Evolutionary conservation across 306 rosid genomes (phyloP).

Genomic region (Psophocarpus tetragonolobus): DNA sequence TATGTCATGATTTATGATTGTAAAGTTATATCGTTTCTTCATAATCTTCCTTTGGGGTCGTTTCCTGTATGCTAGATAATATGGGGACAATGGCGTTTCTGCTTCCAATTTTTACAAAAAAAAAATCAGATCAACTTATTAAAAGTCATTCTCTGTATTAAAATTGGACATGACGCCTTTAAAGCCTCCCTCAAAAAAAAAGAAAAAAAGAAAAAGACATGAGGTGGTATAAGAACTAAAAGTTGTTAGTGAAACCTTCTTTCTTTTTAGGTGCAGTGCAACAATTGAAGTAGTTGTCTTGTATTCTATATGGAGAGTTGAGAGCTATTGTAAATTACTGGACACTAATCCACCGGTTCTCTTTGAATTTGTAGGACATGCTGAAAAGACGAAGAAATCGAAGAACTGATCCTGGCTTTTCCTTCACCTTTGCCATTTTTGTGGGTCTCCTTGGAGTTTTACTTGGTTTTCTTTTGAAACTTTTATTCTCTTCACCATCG

Average conservation of each 20-base stretch:
- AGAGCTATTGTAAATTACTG: constrained; percentile 14
- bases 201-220: too few relatives aligned
- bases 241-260: neutral
- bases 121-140: neutral
- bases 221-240: neutral
- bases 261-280: neutral
- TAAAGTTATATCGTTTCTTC: neutral
- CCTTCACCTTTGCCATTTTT: constrained; percentile 64
- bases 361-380: constrained; percentile 55
- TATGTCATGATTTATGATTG: neutral
- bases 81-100: neutral
- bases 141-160: neutral
- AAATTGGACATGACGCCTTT: neutral
- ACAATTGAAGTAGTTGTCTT: neutral
- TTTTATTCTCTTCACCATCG: constrained; percentile 67
- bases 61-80: neutral
- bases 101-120: neutral
- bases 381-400: constrained; percentile 62
- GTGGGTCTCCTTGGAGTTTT: constrained; percentile 81
- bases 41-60: neutral
- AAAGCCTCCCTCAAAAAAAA: neutral
- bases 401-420: constrained; percentile 67
- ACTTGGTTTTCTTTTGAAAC: constrained; percentile 82
- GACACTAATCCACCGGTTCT: neutral
- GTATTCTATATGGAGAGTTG: neutral